Conservation (phyloP, 2,329 filamentous ascomycete species). For the Sporothrix schenckii region DNA sequence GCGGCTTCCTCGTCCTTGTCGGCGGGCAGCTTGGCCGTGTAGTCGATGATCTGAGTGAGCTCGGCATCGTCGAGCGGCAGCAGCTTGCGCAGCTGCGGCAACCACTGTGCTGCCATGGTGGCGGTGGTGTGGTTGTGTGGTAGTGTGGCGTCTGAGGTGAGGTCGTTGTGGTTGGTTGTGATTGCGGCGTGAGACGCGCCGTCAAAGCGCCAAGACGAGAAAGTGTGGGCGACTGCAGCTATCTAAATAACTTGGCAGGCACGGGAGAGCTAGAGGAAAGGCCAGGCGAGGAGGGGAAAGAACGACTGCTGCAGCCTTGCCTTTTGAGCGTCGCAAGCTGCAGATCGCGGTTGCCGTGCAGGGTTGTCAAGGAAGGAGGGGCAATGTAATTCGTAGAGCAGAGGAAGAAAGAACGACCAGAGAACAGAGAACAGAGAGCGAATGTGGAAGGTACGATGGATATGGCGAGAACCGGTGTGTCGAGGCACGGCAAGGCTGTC, state of each 20-base stretch:
- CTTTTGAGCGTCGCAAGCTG: conserved; percentile 2
- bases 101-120: conserved; percentile 16
- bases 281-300: background rate
- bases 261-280: background rate
- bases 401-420: background rate
- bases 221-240: background rate
- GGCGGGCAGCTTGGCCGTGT: conserved; percentile 4
- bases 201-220: background rate
- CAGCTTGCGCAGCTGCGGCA: conserved; percentile 22
- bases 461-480: background rate
- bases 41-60: conserved; percentile 27
- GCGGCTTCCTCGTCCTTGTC: conserved; percentile 29
- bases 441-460: conserved; percentile 6
- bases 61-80: conserved; percentile 32
- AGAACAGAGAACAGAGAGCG: background rate
- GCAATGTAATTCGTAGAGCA: background rate
- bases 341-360: background rate
- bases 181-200: background rate
- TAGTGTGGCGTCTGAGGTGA: background rate
- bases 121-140: background rate
- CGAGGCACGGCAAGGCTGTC: conserved; percentile 3
- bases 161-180: background rate
- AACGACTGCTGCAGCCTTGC: background rate
- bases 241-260: conserved; percentile 18
- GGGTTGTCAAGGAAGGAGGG: background rate